Conservation (phyloP, 192 early-diverging fungal species). For the Coemansia sp. region DNA sequence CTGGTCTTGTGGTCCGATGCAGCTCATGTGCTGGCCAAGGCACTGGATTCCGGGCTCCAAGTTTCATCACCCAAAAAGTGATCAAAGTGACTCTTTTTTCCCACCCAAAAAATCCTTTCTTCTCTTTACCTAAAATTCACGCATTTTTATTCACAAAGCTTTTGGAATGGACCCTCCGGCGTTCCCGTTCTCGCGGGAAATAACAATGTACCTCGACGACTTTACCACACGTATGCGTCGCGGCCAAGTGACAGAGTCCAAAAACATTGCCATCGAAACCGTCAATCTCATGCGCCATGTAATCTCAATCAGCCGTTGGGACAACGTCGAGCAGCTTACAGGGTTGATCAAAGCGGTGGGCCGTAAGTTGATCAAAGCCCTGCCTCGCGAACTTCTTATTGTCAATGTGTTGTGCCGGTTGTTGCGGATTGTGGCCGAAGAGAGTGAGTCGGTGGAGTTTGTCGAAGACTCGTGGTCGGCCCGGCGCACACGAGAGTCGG, state of each 20-base stretch:
- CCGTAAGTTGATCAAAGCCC: constrained; percentile 66
- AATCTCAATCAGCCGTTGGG: constrained; percentile 74
- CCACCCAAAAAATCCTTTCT: background rate
- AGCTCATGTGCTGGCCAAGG: constrained; percentile 26
- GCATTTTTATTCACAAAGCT: background rate
- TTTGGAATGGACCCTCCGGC: constrained; percentile 4
- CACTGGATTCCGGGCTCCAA: constrained; percentile 14
- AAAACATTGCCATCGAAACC: constrained; percentile 68
- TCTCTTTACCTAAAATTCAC: background rate
- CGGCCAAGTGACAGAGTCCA: constrained; percentile 70
- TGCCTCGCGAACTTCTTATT: constrained; percentile 80
- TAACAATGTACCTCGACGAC: constrained; percentile 40
- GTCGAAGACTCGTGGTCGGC: constrained; percentile 13
- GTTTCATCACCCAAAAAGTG: constrained; percentile 4
- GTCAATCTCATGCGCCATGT: constrained; percentile 72
- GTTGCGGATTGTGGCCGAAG: constrained; percentile 79
- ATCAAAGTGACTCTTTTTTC: background rate
- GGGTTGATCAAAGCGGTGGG: constrained; percentile 69
- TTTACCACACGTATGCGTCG: constrained; percentile 59
- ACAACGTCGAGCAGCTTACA: constrained; percentile 60
- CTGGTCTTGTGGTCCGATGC: constrained; percentile 38
- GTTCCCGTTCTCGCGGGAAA: constrained; percentile 23
- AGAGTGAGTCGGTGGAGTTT: constrained; percentile 24
- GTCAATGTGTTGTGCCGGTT: constrained; percentile 85
- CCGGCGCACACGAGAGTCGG: background rate